A percentile compares a stretch with the other conserved stretches of the same genome.
These are phyloP conservation scores for Daldinia childiae DNA, from an alignment of 495 filamentous ascomycete genomes.

Conservation along the genomic window DNA sequence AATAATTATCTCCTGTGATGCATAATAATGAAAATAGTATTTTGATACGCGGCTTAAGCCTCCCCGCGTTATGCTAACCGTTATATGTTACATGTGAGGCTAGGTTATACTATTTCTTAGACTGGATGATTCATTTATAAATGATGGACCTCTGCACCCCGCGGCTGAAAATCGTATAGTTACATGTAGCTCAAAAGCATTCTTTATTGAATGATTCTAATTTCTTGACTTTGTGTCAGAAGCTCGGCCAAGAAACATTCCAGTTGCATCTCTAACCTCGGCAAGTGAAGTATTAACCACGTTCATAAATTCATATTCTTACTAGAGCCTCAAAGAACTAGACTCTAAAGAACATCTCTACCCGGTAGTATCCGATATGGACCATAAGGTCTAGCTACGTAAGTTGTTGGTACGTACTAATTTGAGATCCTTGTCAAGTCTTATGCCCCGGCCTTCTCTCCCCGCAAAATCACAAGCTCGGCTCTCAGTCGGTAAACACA, in stretches of 20 bases:
- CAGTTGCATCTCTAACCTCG: conserved; percentile 32
- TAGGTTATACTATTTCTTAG: neutral
- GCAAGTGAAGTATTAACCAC: conserved; percentile 13
- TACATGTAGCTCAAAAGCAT: neutral
- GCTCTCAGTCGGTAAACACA: conserved; percentile 54
- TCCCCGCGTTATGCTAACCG: neutral
- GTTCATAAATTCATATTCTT: neutral
- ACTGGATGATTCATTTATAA: neutral
- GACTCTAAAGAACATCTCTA: conserved; percentile 9
- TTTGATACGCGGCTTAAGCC: neutral
- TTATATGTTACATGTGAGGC: conserved; percentile 12
- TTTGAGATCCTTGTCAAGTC: conserved; percentile 24
- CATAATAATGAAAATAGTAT: conserved; percentile 5
- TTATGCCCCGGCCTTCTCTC: conserved; percentile 37
- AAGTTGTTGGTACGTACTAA: neutral
- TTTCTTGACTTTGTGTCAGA: neutral
- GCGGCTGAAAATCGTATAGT: conserved; percentile 9
- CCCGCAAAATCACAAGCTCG: conserved; percentile 67
- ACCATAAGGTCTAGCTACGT: neutral
- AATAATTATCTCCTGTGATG: neutral
- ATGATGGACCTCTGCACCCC: neutral
- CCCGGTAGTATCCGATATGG: conserved; percentile 37
- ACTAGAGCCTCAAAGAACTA: conserved; percentile 24
- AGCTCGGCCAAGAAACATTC: conserved; percentile 3
- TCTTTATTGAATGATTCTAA: neutral